Base-by-base conservation (phyloP, 129 eudicot species). In the Escallonia herrerae region DNA sequence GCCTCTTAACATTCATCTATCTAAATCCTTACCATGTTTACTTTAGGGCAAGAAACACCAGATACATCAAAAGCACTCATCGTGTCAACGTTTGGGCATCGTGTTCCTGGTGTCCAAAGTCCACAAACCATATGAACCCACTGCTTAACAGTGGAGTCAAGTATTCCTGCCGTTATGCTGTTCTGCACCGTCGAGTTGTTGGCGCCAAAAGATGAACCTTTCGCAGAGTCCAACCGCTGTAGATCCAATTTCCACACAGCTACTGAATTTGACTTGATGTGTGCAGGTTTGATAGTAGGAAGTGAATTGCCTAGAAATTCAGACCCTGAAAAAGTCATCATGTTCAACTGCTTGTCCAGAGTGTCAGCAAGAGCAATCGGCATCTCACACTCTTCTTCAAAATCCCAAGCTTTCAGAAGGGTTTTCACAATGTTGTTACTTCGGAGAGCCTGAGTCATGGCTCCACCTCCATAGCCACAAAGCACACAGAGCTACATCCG, bases 111-210 rank as follows among this genome's bases (percentile, higher is more conserved):
- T 71, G 90, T 84, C 90, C 90, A 84, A 39, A 84, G 83, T 22
- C 86, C 90, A 80, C 90, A 84, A 55, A 84, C 90, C 86, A 84
- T 74, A 72, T 84, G 90, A 56, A 84, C 74, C 90, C 90, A 84
- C 69, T 84, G 90, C 79, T 80, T 80, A 41, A 80, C 76, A 38
- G 74, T 77, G n/a, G 77, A 37, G 79, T 77, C 79, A 77, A 74
- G 41, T 37, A 74, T 40, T 14, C 90, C 90, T 3, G 83, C 74
- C 54, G 82, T 71, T 63, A 80, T 67, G 72, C 81, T 80, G 61
- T 84, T 84, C 5, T 13, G 48, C 37, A 80, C 60, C 70, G 57
- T 43, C 54, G 66, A 58, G 41, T 66, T 54, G 15, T 51, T 62
- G 40, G 73, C 39, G 39, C 50, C 33, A 78, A 46, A 57, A 59